Conservation (phyloP, 2,329 filamentous ascomycete genomes). For the Xylaria sp. region DNA sequence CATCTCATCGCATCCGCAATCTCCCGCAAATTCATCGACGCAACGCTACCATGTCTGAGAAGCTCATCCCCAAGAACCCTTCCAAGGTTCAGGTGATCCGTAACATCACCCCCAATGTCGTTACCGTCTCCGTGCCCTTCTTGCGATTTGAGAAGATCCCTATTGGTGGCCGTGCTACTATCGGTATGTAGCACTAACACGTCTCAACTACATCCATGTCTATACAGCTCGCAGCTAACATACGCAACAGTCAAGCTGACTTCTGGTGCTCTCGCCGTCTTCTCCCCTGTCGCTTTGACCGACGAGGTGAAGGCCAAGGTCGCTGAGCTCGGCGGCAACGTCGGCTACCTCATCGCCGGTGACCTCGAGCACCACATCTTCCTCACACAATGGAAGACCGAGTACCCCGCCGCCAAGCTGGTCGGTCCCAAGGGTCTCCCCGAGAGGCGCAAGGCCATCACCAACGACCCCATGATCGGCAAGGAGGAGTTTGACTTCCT, state of each 20-base stretch:
- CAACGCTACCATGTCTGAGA: constrained; percentile 58
- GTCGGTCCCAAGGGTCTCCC: constrained; percentile 83
- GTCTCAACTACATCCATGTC: neutral
- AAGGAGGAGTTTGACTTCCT: constrained; percentile 68
- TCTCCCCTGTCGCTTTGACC: constrained; percentile 89
- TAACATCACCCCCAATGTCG: constrained; percentile 77
- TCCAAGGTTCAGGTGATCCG: constrained; percentile 89
- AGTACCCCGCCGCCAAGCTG: constrained; percentile 78
- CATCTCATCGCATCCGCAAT: neutral
- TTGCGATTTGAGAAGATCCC: constrained; percentile 78
- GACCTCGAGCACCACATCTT: constrained; percentile 97
- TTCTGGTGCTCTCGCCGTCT: constrained; percentile 80
- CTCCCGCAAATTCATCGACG: constrained; percentile 17
- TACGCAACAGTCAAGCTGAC: constrained; percentile 52
- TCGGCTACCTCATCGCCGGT: constrained; percentile 84
- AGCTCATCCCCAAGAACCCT: constrained; percentile 73
- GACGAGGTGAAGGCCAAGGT: constrained; percentile 71
- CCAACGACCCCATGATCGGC: constrained; percentile 60
- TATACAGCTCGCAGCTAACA: constrained; percentile 1
- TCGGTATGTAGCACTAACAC: constrained; percentile 62
- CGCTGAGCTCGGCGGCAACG: constrained; percentile 67
- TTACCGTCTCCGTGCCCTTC: constrained; percentile 84
- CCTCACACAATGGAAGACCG: constrained; percentile 80
- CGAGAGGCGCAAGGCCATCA: constrained; percentile 75
- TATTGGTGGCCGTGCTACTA: constrained; percentile 84